Percentiles rank a stretch among this genome's conserved stretches.
Evolutionary conservation across 768 basidiomycete species (phyloP).

Genomic region (Coprinopsis strossmayeri): DNA sequence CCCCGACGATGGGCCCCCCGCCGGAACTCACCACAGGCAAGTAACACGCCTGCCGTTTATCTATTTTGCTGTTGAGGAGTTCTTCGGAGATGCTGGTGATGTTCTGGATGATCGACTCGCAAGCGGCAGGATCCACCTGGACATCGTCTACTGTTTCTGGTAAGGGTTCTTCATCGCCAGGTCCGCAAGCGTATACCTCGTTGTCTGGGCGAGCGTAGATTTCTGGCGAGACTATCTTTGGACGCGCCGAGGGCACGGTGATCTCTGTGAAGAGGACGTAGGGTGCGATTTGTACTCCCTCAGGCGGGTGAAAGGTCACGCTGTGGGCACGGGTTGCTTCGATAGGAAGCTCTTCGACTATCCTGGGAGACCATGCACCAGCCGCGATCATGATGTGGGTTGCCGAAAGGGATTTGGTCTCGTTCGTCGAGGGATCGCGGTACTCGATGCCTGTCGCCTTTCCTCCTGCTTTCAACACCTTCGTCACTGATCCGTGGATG

Average conservation of each 20-base stretch:
- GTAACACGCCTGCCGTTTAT: constrained; percentile 65
- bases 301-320: constrained; percentile 50
- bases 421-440: constrained; percentile 20
- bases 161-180: constrained; percentile 62
- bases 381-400: constrained; percentile 72
- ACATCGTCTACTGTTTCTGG: constrained; percentile 73
- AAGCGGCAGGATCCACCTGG: constrained; percentile 45
- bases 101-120: constrained; percentile 46
- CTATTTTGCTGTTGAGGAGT: constrained; percentile 46
- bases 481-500: constrained; percentile 38
- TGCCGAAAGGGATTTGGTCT: constrained; percentile 36
- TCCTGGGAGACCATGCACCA: constrained; percentile 78
- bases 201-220: constrained; percentile 67
- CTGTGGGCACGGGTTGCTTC: constrained; percentile 67
- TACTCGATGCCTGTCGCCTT: constrained; percentile 46
- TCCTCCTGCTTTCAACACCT: constrained; percentile 25
- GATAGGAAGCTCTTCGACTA: constrained; percentile 54
- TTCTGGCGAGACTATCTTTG: constrained; percentile 41
- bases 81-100: constrained; percentile 57
- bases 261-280: constrained; percentile 86
- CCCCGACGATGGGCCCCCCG: constrained; percentile 70
- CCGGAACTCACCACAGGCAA: constrained; percentile 54
- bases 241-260: constrained; percentile 15
- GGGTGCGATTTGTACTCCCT: constrained; percentile 47
- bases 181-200: constrained; percentile 74